Evolutionary conservation across 2,329 filamentous ascomycete species (phyloP), one percentile per base, ranked within the genome.

Genomic region (Colletotrichum chrysophilum): DNA sequence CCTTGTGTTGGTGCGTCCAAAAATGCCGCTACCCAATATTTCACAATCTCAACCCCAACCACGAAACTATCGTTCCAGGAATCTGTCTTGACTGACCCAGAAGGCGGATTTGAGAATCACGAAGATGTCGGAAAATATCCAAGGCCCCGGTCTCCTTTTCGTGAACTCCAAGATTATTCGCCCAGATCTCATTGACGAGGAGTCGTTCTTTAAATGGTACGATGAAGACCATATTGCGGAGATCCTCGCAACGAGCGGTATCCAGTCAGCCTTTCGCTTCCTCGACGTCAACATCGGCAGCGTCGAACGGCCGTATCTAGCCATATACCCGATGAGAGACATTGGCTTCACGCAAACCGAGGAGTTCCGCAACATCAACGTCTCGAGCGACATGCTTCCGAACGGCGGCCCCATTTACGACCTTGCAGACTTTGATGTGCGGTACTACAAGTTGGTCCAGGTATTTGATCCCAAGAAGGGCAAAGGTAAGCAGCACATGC

Each of bases 331-430:
- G 4, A 61, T 85, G 81, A 71, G 75, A 4, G 83, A 86, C 38
- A 36, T 86, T 28, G 81, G 77, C 0, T 86, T 85, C 65, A 81
- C 80, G 16, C 77, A 81, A 16, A 78, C 81, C 24, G 77, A 81
- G 4, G 83, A 83, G 64, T 86, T 86, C 76, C 81, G 78, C 48
- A 78, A 78, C 4, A 83, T 85, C 66, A 79, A 77, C 7, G 79
- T 85, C 8, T 79, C 81, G 48, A 85, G 83, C 72, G 80, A 82
- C 18, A 38, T 77, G 4, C 67, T 81, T 13, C 80, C 80, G 0
- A 78, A 77, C 4, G 66, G 71, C 14, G 78, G 78, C 4, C 62
- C 77, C 18, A 21, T 61, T 2, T 61, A 61, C 58, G 58, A 61
- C 58, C 16, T 61, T 1, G 58, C 28, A 3, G 58, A 61, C 30